Evolutionary conservation across 2,329 filamentous ascomycete genomes (phyloP).

Genomic region (Xylariales sp.): DNA sequence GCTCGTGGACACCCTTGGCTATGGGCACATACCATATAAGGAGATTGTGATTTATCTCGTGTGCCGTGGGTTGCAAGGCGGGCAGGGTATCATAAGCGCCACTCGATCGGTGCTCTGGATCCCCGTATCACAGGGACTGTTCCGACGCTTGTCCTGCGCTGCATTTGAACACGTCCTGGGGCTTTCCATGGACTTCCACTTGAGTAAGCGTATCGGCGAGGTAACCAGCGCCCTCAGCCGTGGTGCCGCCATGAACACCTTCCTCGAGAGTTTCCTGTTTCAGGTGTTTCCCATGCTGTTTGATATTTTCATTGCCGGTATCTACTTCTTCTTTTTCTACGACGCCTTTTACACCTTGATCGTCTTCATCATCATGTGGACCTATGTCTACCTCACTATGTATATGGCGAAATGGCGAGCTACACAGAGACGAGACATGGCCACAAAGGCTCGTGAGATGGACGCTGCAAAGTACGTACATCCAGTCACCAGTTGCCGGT

Average conservation of each 20-base stretch:
- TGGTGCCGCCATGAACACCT: constrained; percentile 43
- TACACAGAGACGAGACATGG: constrained; percentile 39
- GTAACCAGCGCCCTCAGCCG: constrained; percentile 45
- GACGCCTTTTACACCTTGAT: constrained; percentile 45
- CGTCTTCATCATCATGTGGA: constrained; percentile 43
- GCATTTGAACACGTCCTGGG: constrained; percentile 43
- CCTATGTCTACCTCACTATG: constrained; percentile 45
- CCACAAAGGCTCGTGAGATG: constrained; percentile 39
- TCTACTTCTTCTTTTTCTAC: constrained; percentile 39
- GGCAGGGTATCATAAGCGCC: constrained; percentile 38
- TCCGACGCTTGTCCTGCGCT: constrained; percentile 35
- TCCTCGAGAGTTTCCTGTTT: constrained; percentile 44
- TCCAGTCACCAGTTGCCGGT: no score
- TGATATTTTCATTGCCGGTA: constrained; percentile 44
- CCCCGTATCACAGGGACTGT: constrained; percentile 39
- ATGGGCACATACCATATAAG: constrained; percentile 35
- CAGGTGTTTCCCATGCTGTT: constrained; percentile 46
- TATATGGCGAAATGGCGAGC: constrained; percentile 44
- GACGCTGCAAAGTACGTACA: constrained; percentile 39
- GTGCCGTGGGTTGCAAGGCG: constrained; percentile 40
- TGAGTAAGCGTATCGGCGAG: constrained; percentile 47
- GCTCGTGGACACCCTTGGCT: constrained; percentile 34
- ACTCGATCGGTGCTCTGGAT: constrained; percentile 42
- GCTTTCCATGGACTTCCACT: constrained; percentile 45
- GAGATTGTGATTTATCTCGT: constrained; percentile 38